Evolutionary conservation across 306 rosid genomes (phyloP).

Genomic region (Casuarina cunninghamiana): DNA sequence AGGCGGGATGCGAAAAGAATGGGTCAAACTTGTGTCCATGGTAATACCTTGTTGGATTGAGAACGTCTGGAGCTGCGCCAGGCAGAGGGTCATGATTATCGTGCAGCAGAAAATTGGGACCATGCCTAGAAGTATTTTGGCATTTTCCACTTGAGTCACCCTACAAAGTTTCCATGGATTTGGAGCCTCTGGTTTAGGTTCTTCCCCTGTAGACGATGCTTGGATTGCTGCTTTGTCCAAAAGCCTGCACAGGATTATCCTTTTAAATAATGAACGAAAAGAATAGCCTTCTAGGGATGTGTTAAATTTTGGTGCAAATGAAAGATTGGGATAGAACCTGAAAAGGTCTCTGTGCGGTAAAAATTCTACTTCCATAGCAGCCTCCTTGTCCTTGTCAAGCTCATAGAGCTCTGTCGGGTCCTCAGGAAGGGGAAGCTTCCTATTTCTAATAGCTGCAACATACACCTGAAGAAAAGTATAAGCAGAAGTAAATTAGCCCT

Average conservation of each 20-base stretch:
- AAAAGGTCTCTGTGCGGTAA: conserved; percentile 65
- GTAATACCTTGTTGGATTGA: conserved; percentile 77
- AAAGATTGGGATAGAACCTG: conserved; percentile 39
- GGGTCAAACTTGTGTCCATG: conserved; percentile 69
- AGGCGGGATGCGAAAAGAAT: conserved; percentile 70
- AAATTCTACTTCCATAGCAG: conserved; percentile 53
- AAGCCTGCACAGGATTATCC: conserved; percentile 44
- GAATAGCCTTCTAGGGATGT: not conserved
- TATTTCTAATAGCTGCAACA: conserved; percentile 76
- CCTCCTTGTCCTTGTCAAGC: conserved; percentile 63
- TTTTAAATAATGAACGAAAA: no score
- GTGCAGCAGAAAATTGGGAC: conserved; percentile 84
- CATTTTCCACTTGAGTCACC: conserved; percentile 94
- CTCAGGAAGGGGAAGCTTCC: conserved; percentile 70
- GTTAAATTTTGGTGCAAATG: not conserved
- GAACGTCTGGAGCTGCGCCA: conserved; percentile 94
- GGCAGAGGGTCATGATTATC: conserved; percentile 87
- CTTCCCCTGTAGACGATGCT: conserved; percentile 20
- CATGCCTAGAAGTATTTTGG: conserved; percentile 69
- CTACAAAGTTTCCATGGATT: conserved; percentile 83
- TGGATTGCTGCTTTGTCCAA: conserved; percentile 89
- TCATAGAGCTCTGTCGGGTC: conserved; percentile 68
- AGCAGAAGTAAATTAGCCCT: conserved; percentile 3
- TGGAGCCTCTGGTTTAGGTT: conserved; percentile 29
- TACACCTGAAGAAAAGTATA: conserved; percentile 55